Evolutionary conservation across 169 alveolate genomes (phyloP).

Genomic region (Cryptosporidium muris): DNA sequence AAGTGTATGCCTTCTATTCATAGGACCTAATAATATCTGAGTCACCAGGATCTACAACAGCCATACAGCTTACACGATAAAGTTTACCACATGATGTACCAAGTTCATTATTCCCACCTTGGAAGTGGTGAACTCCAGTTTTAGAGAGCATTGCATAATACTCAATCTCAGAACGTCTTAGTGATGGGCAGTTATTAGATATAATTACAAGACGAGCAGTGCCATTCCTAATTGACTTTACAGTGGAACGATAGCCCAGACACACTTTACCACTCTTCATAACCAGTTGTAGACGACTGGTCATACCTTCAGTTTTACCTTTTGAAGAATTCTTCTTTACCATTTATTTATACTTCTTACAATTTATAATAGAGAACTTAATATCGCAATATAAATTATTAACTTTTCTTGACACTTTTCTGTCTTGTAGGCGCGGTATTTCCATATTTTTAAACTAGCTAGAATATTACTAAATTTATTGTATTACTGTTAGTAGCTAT

Average conservation of each 20-base stretch:
- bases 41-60: slow-evolving; percentile 96
- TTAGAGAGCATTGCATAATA: slow-evolving; percentile 97
- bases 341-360: slow-evolving; percentile 74
- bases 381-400: neutral
- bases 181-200: slow-evolving; percentile 97
- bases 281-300: slow-evolving; percentile 94
- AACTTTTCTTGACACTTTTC: slow-evolving; percentile 3
- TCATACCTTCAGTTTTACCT: slow-evolving; percentile 91
- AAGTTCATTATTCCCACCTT: slow-evolving; percentile 93
- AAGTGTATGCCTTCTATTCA: slow-evolving; percentile 73
- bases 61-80: slow-evolving; percentile 94
- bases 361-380: neutral
- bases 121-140: slow-evolving; percentile 92
- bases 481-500: no score
- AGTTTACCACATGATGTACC: slow-evolving; percentile 97
- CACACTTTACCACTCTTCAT: slow-evolving; percentile 96
- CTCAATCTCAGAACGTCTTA: slow-evolving; percentile 96
- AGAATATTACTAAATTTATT: no score
- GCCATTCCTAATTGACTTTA: slow-evolving; percentile 94
- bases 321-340: slow-evolving; percentile 87
- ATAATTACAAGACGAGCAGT: slow-evolving; percentile 90
- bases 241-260: slow-evolving; percentile 94
- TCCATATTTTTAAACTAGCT: no score
- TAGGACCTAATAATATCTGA: slow-evolving; percentile 94
- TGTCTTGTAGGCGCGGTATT: no score